phyloP scores from a whole-genome alignment of 768 basidiomycete genomes.

The Brasilioporus rufonigricans region DNA sequence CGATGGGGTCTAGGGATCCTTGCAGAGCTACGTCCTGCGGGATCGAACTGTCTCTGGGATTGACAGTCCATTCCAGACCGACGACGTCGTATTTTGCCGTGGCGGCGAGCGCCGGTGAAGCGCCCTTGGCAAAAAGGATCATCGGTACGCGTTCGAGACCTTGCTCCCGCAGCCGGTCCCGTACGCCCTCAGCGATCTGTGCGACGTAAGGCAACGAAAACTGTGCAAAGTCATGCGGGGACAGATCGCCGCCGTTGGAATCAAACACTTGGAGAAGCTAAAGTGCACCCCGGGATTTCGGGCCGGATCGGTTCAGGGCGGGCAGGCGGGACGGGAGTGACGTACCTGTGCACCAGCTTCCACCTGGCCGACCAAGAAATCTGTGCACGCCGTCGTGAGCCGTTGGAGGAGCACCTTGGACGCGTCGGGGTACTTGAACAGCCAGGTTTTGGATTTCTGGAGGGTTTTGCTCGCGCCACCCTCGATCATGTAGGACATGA shows the following conservation, averaged over 20 bases:
- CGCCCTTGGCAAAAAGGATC: constrained; percentile 94
- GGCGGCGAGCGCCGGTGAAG: constrained; percentile 71
- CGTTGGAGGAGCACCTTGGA: constrained; percentile 72
- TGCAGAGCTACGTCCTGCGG: constrained; percentile 70
- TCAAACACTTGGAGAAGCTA: constrained; percentile 97
- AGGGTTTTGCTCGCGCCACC: constrained; percentile 91
- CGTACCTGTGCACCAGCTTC: constrained; percentile 93
- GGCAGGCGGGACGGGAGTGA: background rate
- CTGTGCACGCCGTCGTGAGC: constrained; percentile 87
- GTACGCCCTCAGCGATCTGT: constrained; percentile 72
- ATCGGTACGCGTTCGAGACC: constrained; percentile 66
- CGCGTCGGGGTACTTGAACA: constrained; percentile 86
- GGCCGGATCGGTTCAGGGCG: background rate
- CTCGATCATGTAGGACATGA: constrained; percentile 98
- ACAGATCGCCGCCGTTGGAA: constrained; percentile 92
- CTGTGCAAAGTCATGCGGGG: constrained; percentile 77
- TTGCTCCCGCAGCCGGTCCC: constrained; percentile 50
- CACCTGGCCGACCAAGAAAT: constrained; percentile 89
- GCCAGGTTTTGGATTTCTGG: constrained; percentile 91
- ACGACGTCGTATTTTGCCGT: constrained; percentile 80
- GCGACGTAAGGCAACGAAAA: constrained; percentile 82
- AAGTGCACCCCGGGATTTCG: background rate
- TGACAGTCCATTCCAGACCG: constrained; percentile 89
- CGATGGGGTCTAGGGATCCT: constrained; percentile 89
- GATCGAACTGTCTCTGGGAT: constrained; percentile 62